These are phyloP conservation scores for Flaveria brownii DNA, from an alignment of 129 eudicot genomes.

Conservation along the genomic window DNA sequence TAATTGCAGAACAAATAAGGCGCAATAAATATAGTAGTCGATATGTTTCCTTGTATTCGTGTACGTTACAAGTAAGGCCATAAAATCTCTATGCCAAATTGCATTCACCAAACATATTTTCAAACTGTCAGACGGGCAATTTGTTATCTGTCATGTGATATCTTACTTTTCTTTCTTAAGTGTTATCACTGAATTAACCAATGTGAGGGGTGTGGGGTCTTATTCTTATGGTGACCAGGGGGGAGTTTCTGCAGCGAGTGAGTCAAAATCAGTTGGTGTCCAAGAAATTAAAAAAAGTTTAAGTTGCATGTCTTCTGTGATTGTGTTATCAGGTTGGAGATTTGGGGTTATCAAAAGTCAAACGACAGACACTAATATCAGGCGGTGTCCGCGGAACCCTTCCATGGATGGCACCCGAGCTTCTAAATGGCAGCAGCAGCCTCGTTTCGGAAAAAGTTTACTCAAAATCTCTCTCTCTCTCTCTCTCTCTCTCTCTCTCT, in stretches of 20 bases:
- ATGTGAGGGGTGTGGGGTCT: slow-evolving; percentile 9
- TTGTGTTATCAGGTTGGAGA: slow-evolving; percentile 74
- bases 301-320: background rate
- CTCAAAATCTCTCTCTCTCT: background rate
- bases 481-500: background rate
- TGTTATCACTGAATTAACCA: background rate
- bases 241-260: background rate
- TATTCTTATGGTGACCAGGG: background rate
- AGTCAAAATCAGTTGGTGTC: background rate
- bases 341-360: slow-evolving; percentile 91
- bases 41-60: no score
- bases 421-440: slow-evolving; percentile 90
- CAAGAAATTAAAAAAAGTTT: background rate
- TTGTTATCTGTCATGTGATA: slow-evolving; percentile 1
- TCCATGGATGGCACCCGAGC: slow-evolving; percentile 99
- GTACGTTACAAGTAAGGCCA: no score
- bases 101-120: background rate
- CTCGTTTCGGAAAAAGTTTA: slow-evolving; percentile 90
- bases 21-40: no score
- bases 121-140: background rate
- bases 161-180: background rate
- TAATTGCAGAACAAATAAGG: no score
- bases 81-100: no score
- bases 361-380: slow-evolving; percentile 84
- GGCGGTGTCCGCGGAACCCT: slow-evolving; percentile 99